A percentile compares a stretch with the other conserved stretches of the same genome.
Conservation (phyloP, 768 basidiomycete species). For the Boletus reticuloceps region DNA sequence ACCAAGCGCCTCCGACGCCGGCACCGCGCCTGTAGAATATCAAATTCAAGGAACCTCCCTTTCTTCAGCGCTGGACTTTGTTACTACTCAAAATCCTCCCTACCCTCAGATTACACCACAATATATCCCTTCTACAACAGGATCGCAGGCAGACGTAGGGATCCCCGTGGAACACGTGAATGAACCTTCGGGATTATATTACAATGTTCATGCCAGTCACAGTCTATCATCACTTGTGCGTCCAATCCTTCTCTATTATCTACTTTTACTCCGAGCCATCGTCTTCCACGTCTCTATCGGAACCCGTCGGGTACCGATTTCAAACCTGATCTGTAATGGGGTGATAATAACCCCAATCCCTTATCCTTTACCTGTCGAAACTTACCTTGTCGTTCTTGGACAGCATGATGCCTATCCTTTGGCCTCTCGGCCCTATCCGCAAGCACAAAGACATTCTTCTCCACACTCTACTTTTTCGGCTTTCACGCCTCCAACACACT, state of each 20-base stretch:
- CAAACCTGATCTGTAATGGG: not conserved
- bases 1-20: not conserved
- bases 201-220: constrained; percentile 12
- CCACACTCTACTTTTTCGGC: constrained; percentile 18
- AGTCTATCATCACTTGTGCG: constrained; percentile 27
- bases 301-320: too few species aligned
- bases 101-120: constrained; percentile 4
- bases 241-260: not conserved
- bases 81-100: not conserved
- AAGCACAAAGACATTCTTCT: constrained; percentile 14
- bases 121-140: constrained; percentile 1
- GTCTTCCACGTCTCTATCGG: too few species aligned
- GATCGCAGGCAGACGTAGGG: constrained; percentile 6
- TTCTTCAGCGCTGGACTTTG: constrained; percentile 3
- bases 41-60: constrained; percentile 1
- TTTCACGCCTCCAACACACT: constrained; percentile 23
- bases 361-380: not conserved
- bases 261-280: too few species aligned
- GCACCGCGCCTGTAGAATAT: not conserved
- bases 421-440: not conserved
- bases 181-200: constrained; percentile 8
- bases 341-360: too few species aligned
- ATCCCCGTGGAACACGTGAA: constrained; percentile 18
- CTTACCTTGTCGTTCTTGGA: not conserved
- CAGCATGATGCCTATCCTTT: constrained; percentile 16